Evolutionary conservation across 2,329 filamentous ascomycete genomes (phyloP), one percentile per base, ranked within the genome.

Genomic region (Magnaporthiopsis poae): DNA sequence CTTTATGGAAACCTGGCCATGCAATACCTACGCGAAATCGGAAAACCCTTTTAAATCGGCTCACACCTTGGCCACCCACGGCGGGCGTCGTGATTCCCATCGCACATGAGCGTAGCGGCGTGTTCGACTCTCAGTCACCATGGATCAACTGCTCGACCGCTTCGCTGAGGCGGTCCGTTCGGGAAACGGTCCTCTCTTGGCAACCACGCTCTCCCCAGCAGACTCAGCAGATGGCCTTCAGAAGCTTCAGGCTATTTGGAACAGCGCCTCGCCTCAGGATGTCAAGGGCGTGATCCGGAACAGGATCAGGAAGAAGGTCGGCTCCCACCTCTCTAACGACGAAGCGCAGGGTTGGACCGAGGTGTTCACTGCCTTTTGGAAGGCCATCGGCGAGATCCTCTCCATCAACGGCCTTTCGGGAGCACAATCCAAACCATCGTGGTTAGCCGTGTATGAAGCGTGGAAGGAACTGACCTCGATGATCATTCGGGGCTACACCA

Each of bases 281-380:
- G 80, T 88, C 64, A 86, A 88, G 69, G 81, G 82, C 52, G 90
- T 95, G 72, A 81, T 97, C 66, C 87, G 88, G 67, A 88, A 90
- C 73, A 83, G 95, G 67, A 85, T 94, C 68, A 80, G 81, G 67
- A 86, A 88, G 70, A 86, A 82, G 71, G 80, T 81, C 36, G 77
- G 80, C 65, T 56, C 46, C 25, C 46, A 56, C 21, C 75, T 92
- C 31, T 79, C 82, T n/a, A 82, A 86, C 60, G 84, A 88, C 60
- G 91, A 96, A 78, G 80, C 86, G 31, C 85, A 83, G 67, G 89
- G 88, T n/a, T 99, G 95, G 95, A 82, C 89, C 0, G 93, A 96
- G 59, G 87, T 98, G 36, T 96, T 93, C 74, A 80, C 84, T 52
- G 82, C 86, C 27, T 96, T 93, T 74, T 97, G 93, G 92, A 92